Percentiles rank a stretch among this genome's conserved stretches.
These are phyloP conservation scores for Triangularia setosa DNA, from an alignment of 2,329 filamentous ascomycete genomes.

Conservation along the genomic window DNA sequence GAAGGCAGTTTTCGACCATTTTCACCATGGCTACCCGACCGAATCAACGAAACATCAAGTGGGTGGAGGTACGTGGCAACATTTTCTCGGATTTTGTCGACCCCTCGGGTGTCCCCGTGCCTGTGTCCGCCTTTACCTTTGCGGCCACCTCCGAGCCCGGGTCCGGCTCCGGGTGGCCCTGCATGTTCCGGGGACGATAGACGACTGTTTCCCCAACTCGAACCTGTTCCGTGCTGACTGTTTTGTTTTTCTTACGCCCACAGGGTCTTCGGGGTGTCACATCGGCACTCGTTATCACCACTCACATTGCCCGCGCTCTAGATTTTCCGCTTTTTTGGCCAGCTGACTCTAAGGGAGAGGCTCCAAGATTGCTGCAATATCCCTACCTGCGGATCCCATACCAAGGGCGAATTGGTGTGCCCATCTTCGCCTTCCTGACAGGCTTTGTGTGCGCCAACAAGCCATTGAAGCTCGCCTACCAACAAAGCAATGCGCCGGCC, in stretches of 20 bases:
- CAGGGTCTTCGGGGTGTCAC: conserved; percentile 51
- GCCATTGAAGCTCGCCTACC: conserved; percentile 46
- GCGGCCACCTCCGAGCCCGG: neutral
- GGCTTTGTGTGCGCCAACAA: conserved; percentile 55
- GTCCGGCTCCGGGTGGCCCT: neutral
- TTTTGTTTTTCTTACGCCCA: neutral
- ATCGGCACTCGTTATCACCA: conserved; percentile 50
- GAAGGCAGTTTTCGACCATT: neutral
- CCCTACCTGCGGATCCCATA: conserved; percentile 52
- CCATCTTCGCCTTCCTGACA: conserved; percentile 53
- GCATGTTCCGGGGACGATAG: neutral
- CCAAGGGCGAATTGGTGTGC: conserved; percentile 52
- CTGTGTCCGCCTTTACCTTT: neutral
- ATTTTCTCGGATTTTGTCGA: neutral
- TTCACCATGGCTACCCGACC: conserved; percentile 9
- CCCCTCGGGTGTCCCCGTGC: neutral
- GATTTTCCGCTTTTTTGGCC: conserved; percentile 50
- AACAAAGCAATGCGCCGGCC: conserved; percentile 40
- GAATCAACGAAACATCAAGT: conserved; percentile 30
- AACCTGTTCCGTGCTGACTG: conserved; percentile 6
- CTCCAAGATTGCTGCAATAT: conserved; percentile 45
- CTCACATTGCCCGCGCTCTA: conserved; percentile 49
- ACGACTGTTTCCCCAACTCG: neutral
- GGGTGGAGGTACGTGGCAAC: conserved; percentile 29
- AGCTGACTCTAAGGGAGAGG: conserved; percentile 37